Conservation (phyloP, 1,284 basidiomycete genomes). For the Fomitopsis pinicola region DNA sequence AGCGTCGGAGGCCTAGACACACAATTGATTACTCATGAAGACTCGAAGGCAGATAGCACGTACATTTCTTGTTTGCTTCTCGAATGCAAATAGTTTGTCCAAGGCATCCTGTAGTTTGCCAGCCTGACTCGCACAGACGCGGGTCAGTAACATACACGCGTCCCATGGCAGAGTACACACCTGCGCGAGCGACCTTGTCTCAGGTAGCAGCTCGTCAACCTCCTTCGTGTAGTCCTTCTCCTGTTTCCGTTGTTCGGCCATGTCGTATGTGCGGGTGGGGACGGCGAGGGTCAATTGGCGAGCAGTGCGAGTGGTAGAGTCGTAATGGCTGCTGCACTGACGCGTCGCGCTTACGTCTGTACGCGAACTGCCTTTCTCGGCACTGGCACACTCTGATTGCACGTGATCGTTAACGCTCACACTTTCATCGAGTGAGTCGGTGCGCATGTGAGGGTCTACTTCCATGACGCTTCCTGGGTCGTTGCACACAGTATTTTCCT, state of each 20-base stretch:
- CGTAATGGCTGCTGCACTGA: constrained; percentile 38
- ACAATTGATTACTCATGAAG: not conserved
- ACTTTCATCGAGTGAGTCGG: not conserved
- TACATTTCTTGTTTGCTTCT: constrained; percentile 97
- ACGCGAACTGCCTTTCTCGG: constrained; percentile 18
- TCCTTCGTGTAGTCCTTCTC: constrained; percentile 74
- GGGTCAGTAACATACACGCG: constrained; percentile 11
- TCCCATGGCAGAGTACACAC: constrained; percentile 30
- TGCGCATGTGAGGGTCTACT: not conserved
- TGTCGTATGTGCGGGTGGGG: constrained; percentile 29
- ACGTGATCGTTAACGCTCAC: constrained; percentile 15
- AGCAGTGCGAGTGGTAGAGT: constrained; percentile 30
- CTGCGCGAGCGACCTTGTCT: constrained; percentile 51
- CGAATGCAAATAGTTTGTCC: constrained; percentile 85
- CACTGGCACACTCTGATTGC: constrained; percentile 9
- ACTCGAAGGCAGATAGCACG: constrained; percentile 21
- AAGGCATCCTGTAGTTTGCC: constrained; percentile 83
- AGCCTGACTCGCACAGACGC: constrained; percentile 37
- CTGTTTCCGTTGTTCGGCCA: constrained; percentile 78
- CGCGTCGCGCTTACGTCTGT: constrained; percentile 47
- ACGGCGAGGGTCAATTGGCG: constrained; percentile 18
- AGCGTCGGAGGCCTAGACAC: constrained; percentile 82
- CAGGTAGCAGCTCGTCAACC: constrained; percentile 58
- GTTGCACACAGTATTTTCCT: not conserved
- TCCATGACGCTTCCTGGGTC: constrained; percentile 1